These are phyloP conservation scores for Solanum neorickii DNA, from an alignment of 257 asterid genomes.

Conservation along the genomic window DNA sequence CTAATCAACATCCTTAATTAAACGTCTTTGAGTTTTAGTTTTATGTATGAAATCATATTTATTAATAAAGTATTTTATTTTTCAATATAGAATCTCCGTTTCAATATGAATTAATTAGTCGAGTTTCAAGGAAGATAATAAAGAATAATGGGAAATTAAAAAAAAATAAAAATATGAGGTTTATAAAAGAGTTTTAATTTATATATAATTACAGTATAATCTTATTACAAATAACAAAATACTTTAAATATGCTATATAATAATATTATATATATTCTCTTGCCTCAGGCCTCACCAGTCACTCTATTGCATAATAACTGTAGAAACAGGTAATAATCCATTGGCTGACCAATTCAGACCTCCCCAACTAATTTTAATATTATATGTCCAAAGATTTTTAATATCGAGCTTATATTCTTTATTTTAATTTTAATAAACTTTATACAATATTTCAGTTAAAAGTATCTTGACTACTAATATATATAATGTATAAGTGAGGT, in stretches of 20 bases:
- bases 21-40: background rate
- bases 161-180: background rate
- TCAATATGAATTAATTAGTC: background rate
- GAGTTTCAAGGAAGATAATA: background rate
- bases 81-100: rapidly evolving
- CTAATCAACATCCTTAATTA: rapidly evolving
- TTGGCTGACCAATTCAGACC: background rate
- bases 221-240: background rate
- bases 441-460: too few relatives aligned
- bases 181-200: background rate
- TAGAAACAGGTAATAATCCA: background rate
- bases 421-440: too few relatives aligned
- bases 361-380: too few relatives aligned
- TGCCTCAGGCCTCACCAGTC: background rate
- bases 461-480: too few relatives aligned
- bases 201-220: too few relatives aligned
- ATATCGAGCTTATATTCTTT: too few relatives aligned
- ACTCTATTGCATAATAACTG: background rate
- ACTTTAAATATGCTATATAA: background rate
- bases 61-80: background rate
- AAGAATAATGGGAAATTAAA: too few relatives aligned
- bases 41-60: background rate
- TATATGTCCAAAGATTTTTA: too few relatives aligned
- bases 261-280: background rate
- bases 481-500: too few relatives aligned